Evolutionary conservation across 2,329 filamentous ascomycete species (phyloP).

Genomic region (Pseudocercospora crystallina): DNA sequence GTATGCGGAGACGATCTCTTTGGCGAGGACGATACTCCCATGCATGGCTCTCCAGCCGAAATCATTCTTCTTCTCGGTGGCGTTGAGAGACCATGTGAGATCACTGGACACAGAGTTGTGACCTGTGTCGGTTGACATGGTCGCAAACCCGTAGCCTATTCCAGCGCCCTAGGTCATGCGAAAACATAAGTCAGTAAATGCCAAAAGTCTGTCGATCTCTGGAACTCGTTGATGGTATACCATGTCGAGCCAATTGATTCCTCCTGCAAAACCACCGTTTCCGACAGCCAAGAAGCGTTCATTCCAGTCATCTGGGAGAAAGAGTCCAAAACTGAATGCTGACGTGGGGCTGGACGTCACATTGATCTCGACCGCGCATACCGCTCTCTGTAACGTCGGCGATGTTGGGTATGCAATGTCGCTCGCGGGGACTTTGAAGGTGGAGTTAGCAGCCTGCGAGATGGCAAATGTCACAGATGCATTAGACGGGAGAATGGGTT

Average conservation of each 20-base stretch:
- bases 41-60: conserved; percentile 47
- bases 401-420: conserved; percentile 44
- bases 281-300: conserved; percentile 41
- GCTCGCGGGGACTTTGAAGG: conserved; percentile 39
- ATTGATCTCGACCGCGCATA: conserved; percentile 35
- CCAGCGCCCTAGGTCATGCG: conserved; percentile 29
- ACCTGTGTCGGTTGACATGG: conserved; percentile 48
- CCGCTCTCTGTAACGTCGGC: conserved; percentile 34
- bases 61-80: conserved; percentile 40
- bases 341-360: conserved; percentile 32
- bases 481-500: conserved; percentile 35
- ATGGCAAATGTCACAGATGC: conserved; percentile 40
- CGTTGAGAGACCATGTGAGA: conserved; percentile 40
- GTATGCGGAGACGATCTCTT: conserved; percentile 49
- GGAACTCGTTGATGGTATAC: background rate
- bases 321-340: conserved; percentile 34
- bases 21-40: conserved; percentile 50
- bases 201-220: background rate
- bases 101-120: conserved; percentile 41
- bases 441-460: conserved; percentile 35
- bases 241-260: conserved; percentile 53
- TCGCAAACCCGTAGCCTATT: conserved; percentile 44
- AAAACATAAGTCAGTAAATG: background rate
- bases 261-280: conserved; percentile 49
- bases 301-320: conserved; percentile 36